Evolutionary conservation across 2,329 filamentous ascomycete genomes (phyloP), one percentile per base, ranked within the genome.

Genomic region (Neobulgaria alba): DNA sequence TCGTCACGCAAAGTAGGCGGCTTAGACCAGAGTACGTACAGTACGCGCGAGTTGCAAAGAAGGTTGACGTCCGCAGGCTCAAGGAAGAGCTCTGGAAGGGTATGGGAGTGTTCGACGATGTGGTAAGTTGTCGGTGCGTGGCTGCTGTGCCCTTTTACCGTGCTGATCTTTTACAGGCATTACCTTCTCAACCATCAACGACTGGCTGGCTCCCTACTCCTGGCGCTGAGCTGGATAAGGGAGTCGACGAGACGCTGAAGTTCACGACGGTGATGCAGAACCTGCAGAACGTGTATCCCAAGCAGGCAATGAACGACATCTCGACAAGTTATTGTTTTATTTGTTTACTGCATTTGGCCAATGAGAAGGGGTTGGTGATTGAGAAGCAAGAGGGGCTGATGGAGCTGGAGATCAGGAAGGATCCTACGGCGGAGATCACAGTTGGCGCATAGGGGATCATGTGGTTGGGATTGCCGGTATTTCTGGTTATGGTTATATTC

Each of bases 241-340:
- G 10, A 58, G 68, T 39, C 65, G 66, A 47, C 61, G 71, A 63
- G 8, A 66, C 64, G 3, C 72, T 95, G 50, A 88, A 83, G 55
- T 98, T 98, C 64, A 96, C 89, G 0, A 71, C 82, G 15, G 80
- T 98, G 45, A 93, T 98, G 79, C 93, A 94, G 59, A 81, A 81
- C 47, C 67, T 98, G 34, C 85, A 93, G 59, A 65, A 72, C 3
- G 87, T 95, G 5, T 98, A 98, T 57, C 82, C 88, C 9, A 84
- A 85, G 61, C 73, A 85, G 52, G 77, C 79, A 45, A 85, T 98
- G 78, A 79, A 83, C 46, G 92, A 98, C 63, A 96, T 98, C 57
- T 95, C 88, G 26, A 98, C 92, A 0, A 93, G 76, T 48, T 82
- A 68, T 64, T 94, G 92, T 61, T 98, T 96, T 65, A 98, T 98